Evolutionary conservation across 1,139 yeast species (phyloP).

Genomic region (Hyphopichia burtonii): DNA sequence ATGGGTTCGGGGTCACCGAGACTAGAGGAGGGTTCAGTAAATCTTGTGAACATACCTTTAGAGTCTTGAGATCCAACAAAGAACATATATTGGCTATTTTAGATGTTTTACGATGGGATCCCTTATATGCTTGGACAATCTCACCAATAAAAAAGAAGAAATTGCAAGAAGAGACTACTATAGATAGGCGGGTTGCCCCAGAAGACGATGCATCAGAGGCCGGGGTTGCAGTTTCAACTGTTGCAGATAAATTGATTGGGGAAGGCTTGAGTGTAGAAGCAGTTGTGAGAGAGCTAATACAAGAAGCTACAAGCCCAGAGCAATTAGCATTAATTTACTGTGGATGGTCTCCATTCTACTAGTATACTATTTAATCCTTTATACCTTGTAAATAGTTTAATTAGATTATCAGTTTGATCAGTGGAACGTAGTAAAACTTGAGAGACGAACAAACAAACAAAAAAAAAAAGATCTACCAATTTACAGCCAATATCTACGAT

Average conservation of each 20-base stretch:
- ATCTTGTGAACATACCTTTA: conserved; percentile 72
- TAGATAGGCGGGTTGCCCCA: conserved; percentile 20
- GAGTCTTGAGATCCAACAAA: conserved; percentile 62
- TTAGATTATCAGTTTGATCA: not conserved
- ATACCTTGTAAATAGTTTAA: too few species aligned
- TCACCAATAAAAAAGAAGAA: conserved; percentile 65
- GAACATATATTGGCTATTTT: conserved; percentile 77
- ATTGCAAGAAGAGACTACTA: conserved; percentile 39
- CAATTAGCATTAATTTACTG: conserved; percentile 74
- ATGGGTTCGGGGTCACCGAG: conserved; percentile 88
- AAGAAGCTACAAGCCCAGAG: conserved; percentile 66
- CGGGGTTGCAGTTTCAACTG: conserved; percentile 71
- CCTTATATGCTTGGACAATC: conserved; percentile 85
- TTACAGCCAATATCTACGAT: not conserved
- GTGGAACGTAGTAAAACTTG: not conserved
- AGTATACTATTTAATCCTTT: not conserved
- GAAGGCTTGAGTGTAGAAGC: conserved; percentile 80
- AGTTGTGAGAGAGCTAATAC: conserved; percentile 73
- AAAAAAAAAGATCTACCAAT: not conserved
- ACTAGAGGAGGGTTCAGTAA: conserved; percentile 71
- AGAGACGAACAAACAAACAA: not conserved
- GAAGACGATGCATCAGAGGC: conserved; percentile 73
- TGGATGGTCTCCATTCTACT: conserved; percentile 74
- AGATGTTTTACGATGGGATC: conserved; percentile 89
- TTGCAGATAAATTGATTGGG: conserved; percentile 65